Base-by-base conservation (phyloP, 805 yeast genomes). In the Metschnikowia kofuensis region DNA sequence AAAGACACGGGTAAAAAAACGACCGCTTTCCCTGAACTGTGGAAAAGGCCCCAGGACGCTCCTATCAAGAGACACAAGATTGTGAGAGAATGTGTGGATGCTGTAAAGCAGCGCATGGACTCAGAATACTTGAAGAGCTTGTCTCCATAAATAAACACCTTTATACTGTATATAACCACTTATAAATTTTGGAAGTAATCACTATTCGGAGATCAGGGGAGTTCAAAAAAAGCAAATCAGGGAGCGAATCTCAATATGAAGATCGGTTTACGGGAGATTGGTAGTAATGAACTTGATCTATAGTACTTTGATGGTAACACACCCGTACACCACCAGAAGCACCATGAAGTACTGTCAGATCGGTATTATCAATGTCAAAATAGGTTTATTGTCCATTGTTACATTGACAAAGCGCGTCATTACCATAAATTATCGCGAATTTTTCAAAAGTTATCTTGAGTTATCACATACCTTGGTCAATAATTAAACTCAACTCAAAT, bases 21-120 rank as follows among this genome's bases (percentile, higher is more conserved):
- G 7, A 64, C 61, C 29, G 57, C 68, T 47, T 90, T 88, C 74
- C 97, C 98, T 13, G 82, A 82, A 54, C 80, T 74, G 43, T 92
- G 98, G 98, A 67, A 67, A 48, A 65, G 74, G 53, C 77, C 77
- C 71, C 78, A 87, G 60, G 85, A 85, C 61, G 87, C 89, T 0
- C 87, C 89, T 29, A 72, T 72, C 49, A 62, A 69, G 56, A 68
- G 58, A 49, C 67, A 74, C 51, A 57, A 66, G 45, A 66, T 76
- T 16, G 63, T 69, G 36, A 56, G 60, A 30, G 62, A 49, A 41
- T 60, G 69, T 44, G 72, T 72, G 35, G 69, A 69, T 16, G 52
- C 59, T 7, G 69, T 68, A 27, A 69, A 63, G 53, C 52, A 54
- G 34, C 51, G 56, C 44, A 68, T 68, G 55, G 77, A 73, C 54